These are phyloP conservation scores for Podila clonocystis DNA, from an alignment of 192 early-diverging fungal genomes.

Conservation along the genomic window DNA sequence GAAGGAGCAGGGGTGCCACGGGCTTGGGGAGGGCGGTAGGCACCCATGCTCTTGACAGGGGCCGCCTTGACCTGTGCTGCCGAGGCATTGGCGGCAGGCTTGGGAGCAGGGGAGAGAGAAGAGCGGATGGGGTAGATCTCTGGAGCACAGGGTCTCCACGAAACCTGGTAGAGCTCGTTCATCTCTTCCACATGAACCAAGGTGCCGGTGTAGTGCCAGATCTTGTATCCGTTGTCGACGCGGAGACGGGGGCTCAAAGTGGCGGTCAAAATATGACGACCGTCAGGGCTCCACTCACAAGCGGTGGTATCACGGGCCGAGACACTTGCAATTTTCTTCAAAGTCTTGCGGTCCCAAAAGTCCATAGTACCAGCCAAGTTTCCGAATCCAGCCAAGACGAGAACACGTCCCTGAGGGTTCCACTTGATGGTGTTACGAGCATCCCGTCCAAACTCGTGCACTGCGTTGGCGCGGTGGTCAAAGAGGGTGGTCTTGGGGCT, in stretches of 20 bases:
- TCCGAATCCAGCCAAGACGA: conserved; percentile 91
- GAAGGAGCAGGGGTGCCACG: conserved; percentile 60
- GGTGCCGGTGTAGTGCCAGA: conserved; percentile 96
- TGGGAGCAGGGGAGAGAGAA: conserved; percentile 76
- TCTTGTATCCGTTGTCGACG: conserved; percentile 96
- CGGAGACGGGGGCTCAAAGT: conserved; percentile 93
- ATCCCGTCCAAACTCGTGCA: conserved; percentile 87
- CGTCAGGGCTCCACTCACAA: conserved; percentile 94
- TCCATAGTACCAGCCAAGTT: conserved; percentile 95
- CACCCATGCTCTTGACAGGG: conserved; percentile 58
- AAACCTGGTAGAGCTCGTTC: conserved; percentile 88
- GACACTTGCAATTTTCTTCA: conserved; percentile 85
- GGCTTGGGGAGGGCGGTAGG: conserved; percentile 79
- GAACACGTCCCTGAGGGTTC: conserved; percentile 87
- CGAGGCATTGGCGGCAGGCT: conserved; percentile 61
- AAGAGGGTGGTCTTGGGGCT: conserved; percentile 91
- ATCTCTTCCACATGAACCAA: conserved; percentile 79
- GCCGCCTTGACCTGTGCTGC: conserved; percentile 58
- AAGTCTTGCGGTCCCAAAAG: conserved; percentile 90
- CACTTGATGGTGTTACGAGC: conserved; percentile 91
- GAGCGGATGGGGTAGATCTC: conserved; percentile 81
- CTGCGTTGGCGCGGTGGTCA: conserved; percentile 85
- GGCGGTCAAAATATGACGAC: conserved; percentile 91
- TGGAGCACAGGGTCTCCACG: conserved; percentile 72
- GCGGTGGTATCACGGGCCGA: conserved; percentile 85